Base-by-base conservation (phyloP, 129 eudicot species). In the Helianthus annuus region DNA sequence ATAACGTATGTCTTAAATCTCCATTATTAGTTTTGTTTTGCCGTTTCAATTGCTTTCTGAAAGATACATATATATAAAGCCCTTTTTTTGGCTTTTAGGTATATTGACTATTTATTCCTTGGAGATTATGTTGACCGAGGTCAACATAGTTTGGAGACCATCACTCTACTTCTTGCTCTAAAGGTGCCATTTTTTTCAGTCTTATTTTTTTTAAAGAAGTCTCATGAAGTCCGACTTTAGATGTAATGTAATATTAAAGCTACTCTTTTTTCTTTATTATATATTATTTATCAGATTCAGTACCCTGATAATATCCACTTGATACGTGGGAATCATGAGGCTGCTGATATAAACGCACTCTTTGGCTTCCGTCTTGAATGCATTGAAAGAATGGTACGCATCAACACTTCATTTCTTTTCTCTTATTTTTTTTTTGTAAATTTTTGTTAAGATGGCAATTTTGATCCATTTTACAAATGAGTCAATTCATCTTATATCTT, bases 121-220 rank as follows among this genome's bases (percentile, higher is more conserved):
- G 98, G 98, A 48, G 98, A 94, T 77, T 94, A 94, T 76, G 98
- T 94, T 86, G 98, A 94, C 78, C 89, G 98, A 72, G 98, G 98
- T 64, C 98, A 94, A 72, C 98, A 94, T 86, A 94, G 98, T 84
- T 94, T 94, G 89, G 98, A 94, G 76, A 94, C 97, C 13, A 94
- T 94, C 79, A 87, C 91, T 64, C 70, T 94, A 66, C 97, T 94
- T 46, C 97, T 94, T 56, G 98, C 98, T 11, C 82, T 94, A 14
- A 94, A 94, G 98, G 98, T 81, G 81, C 69, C 75, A 70, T 60
- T 77, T 75, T 57, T 3, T 14, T 24, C 5, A 8, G 4, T 24
- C 7, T 57, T 57, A 7, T 22, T 10, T 57, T 17, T 55, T 55
- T 55, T 0, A 19, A 10, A 57, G 1, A 57, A 57, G 39, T 10